Percentiles rank a stretch among this genome's conserved stretches.
phyloP scores from a whole-genome alignment of 73 alveolate species.

The Durusdinium trenchii region DNA sequence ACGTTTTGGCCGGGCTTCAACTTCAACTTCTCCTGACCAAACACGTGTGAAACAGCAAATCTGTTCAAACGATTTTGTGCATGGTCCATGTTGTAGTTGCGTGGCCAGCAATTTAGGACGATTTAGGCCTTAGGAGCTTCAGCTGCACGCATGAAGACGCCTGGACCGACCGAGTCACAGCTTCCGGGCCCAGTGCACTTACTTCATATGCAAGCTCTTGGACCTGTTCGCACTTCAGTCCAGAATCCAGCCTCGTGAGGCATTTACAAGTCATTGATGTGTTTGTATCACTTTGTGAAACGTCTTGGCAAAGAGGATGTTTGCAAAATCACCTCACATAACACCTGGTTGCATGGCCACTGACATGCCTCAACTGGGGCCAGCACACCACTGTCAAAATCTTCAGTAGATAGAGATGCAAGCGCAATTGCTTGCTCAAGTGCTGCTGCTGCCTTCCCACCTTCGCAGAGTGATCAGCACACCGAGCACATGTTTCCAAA shows the following conservation, averaged over 20 bases:
- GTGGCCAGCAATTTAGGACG: not conserved
- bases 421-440: slow-evolving; percentile 73
- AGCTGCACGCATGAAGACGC: slow-evolving; percentile 86
- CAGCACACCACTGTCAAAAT: slow-evolving; percentile 14
- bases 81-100: not conserved
- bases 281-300: not conserved
- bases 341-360: not conserved
- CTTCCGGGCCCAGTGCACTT: not conserved
- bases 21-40: slow-evolving; percentile 49
- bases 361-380: not conserved
- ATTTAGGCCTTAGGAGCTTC: slow-evolving; percentile 15
- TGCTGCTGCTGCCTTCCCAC: slow-evolving; percentile 68
- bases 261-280: not conserved
- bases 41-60: not conserved
- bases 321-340: not conserved
- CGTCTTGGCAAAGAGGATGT: not conserved
- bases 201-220: not conserved
- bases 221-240: slow-evolving; percentile 56
- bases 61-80: not conserved
- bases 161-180: not conserved
- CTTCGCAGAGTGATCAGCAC: not conserved
- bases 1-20: slow-evolving; percentile 66
- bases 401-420: slow-evolving; percentile 50
- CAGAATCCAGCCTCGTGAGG: slow-evolving; percentile 42
- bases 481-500: no score